Evolutionary conservation across 2,329 filamentous ascomycete species (phyloP), one percentile per base, ranked within the genome.

Genomic region (Venturia nashicola): DNA sequence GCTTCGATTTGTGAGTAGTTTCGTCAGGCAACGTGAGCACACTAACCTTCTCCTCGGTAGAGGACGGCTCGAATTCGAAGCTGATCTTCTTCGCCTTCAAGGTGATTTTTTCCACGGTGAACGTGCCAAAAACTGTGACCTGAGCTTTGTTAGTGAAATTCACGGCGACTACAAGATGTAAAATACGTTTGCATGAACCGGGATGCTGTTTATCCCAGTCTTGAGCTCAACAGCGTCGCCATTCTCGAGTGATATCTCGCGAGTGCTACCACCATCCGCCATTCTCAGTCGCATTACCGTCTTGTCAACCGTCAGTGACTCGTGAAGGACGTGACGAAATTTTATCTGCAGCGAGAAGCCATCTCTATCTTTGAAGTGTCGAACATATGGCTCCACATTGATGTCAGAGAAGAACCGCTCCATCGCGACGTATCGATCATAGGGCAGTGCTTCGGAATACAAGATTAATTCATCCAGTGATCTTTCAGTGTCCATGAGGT

Each of bases 351-450:
- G 72, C 9, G 84, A 82, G 68, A 95, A 93, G 16, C 89, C 86
- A 72, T 97, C 93, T 67, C 82, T 83, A 23, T 85, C 80, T 0
- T 86, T 80, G 61, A 86, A 82, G 70, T 96, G 92, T 32, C 79
- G 76, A 2, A 93, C 85, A 18, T 85, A 81, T 0, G 84, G 86
- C 23, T 87, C 83, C 0, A 96, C 77, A 51, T 84, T 78, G 4
- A 94, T 76, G 23, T 86, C 80, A 8, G 82, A 83, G 70, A 96
- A 95, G 70, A 95, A 91, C 62, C 85, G 86, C 0, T 81, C 79
- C 68, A 97, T 77, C 0, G 88, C 84, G 18, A 90, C 82, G 5
- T 81, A 82, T 59, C 90, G 78, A 66, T 91, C 86, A 48, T 84
- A 80, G 12, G 82, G 76, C 5, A 87, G 72, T 67, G 75, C 72